Base-by-base conservation (phyloP, 176 grass and related monocot species). In the Puya raimondii region DNA sequence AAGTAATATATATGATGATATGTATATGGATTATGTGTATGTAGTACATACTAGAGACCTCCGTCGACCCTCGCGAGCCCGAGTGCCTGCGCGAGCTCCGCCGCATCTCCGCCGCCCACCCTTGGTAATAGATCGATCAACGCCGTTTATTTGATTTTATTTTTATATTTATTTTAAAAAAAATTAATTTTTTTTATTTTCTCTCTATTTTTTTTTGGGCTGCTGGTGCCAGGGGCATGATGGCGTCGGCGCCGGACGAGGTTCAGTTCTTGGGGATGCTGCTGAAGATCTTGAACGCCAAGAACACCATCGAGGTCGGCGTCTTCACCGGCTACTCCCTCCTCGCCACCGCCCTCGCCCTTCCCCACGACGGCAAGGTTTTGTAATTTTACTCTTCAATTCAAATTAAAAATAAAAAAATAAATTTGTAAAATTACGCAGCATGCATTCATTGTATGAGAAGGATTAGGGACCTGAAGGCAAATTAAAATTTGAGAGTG, bases 251-350 rank as follows among this genome's bases (percentile, higher is more conserved):
- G 29, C 73, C 92, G 47, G 88, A 96, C 20, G 83, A 86, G 66
- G 71, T 64, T 26, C 76, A 56, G 47, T 18, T 96, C 47, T 64
- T 96, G 47, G 47, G 79, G 64, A 58, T 91, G 78, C 78, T 96
- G 83, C 75, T 96, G 2, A 96, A 91, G 63, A 2, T 91, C 51
- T 71, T 80, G 53, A 90, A 90, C 65, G 88, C 92, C 54, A 84
- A 77, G 84, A 87, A 80, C 2, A 88, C 83, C 3, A 81, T 91
- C 16, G 92, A 96, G 76, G 73, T 96, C 10, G 92, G 92, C 49
- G 88, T 91, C 12, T 96, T 80, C 80, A 96, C 88, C 52, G 92
- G 92, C 23, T 84, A 73, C 79, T 96, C 85, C 50, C 75, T 91
- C 12, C 92, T 96, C 10, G 83, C 85, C 56, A 83, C 92, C 6